These are phyloP conservation scores for Raphanus hybrid DNA, from an alignment of 441 rosid species.

Conservation along the genomic window DNA sequence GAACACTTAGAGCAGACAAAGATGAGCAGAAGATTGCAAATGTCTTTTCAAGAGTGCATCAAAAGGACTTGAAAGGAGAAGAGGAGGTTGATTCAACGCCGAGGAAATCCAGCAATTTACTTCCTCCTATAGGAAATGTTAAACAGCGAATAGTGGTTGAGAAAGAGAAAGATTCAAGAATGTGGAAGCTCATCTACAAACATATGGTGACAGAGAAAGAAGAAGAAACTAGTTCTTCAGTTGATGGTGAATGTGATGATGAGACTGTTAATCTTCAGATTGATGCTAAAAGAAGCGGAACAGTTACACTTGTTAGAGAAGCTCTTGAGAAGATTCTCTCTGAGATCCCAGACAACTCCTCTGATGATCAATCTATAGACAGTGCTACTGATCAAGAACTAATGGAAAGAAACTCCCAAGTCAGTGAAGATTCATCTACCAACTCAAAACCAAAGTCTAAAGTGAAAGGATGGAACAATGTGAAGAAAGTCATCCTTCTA, in stretches of 20 bases:
- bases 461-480: conserved; percentile 76
- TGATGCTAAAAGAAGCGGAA: conserved; percentile 56
- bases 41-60: conserved; percentile 36
- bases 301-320: conserved; percentile 75
- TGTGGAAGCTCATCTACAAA: conserved; percentile 84
- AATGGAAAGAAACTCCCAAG: conserved; percentile 43
- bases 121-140: conserved; percentile 20
- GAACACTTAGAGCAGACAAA: conserved; percentile 17
- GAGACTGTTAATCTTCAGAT: conserved; percentile 37
- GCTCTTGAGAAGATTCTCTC: conserved; percentile 80
- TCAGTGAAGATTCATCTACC: conserved; percentile 37
- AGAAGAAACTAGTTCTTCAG: conserved; percentile 25
- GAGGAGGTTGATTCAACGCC: conserved; percentile 38
- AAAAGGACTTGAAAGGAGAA: conserved; percentile 37
- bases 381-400: conserved; percentile 52
- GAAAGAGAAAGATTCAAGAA: conserved; percentile 58
- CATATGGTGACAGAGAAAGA: conserved; percentile 75
- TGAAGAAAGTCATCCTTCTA: conserved; percentile 73
- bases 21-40: conserved; percentile 26
- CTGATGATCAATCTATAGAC: conserved; percentile 56
- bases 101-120: conserved; percentile 19
- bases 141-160: conserved; percentile 42
- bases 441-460: conserved; percentile 42
- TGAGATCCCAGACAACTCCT: conserved; percentile 72
- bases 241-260: conserved; percentile 41